Evolutionary conservation across 768 basidiomycete genomes (phyloP), one percentile per base, ranked within the genome.

Genomic region (Mycena rebaudengoi): DNA sequence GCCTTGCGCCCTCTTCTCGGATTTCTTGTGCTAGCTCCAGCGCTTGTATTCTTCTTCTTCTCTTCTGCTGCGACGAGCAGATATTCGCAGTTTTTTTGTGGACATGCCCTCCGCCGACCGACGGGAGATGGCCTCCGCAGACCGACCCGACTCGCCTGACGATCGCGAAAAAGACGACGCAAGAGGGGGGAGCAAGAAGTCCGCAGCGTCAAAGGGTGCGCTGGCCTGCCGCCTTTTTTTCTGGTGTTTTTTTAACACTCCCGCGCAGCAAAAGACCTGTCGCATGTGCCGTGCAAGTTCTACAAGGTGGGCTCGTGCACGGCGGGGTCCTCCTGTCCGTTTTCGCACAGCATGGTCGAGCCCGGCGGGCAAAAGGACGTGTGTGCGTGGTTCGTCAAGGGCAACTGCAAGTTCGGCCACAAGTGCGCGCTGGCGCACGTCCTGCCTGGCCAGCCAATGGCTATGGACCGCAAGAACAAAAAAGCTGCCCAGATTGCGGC

Each of bases 381-480:
- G 39, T 94, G 93, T 71, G 87, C 91, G 6, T 95, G 94, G 94
- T 95, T 91, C 71, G 86, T 97, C 65, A 99, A 98, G 78, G 96
- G 97, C 0, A 96, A 93, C 76, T 87, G 85, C 74, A 86, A 86
- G 72, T 86, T 86, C 66, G 84, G 84, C 28, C 85, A 86, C 76
- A 86, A 98, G 75, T 96, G 97, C 70, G 97, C 97, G 4, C 87
- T 99, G 37, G 96, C 96, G 1, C 97, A 99, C 74, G 83, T 99
- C 55, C 83, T 96, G 8, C 97, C 97, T 1, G 97, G 96, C 10
- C 95, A 99, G 79, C 90, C 85, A 72, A 91, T 96, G 88, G 86
- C 91, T 7, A 96, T 97, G 94, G 97, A 99, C 73, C 82, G 96
- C 69, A 97, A 98, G 85, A 98, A 99, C 82, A 98, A 98, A 82